Percentiles rank a stretch among this genome's conserved stretches.
phyloP scores from a whole-genome alignment of 345 rosid genomes.

The Punica granatum region DNA sequence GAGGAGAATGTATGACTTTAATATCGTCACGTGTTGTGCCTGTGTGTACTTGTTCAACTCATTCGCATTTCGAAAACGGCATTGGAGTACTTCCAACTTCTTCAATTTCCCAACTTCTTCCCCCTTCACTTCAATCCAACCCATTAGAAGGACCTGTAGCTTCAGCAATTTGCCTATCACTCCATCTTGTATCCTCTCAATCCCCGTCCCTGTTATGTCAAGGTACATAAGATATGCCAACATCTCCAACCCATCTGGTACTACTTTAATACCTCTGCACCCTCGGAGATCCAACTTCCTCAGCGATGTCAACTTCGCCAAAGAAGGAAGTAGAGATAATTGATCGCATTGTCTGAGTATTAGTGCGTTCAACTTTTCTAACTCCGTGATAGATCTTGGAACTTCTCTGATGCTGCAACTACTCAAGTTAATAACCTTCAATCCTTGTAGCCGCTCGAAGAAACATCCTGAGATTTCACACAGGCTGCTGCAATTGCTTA shows the following conservation, averaged over 20 bases:
- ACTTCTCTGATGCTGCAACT: not conserved
- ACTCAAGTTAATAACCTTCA: constrained; percentile 4
- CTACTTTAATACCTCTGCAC: not conserved
- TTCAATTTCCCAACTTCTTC: too few relatives aligned
- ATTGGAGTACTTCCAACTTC: too few relatives aligned
- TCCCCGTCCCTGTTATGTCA: not conserved
- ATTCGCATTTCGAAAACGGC: too few relatives aligned
- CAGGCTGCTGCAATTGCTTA: accelerated
- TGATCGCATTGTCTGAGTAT: not conserved
- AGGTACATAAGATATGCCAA: too few relatives aligned
- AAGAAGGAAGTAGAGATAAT: constrained; percentile 12
- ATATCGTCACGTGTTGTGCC: too few relatives aligned
- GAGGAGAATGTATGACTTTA: too few relatives aligned
- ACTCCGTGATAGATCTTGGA: constrained; percentile 16
- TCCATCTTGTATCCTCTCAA: not conserved
- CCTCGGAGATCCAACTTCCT: constrained; percentile 13
- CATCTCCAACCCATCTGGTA: constrained; percentile 13
- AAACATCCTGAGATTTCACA: not conserved
- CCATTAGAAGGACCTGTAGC: too few relatives aligned
- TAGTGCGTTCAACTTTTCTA: constrained; percentile 13
- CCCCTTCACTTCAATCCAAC: too few relatives aligned
- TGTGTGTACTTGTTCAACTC: too few relatives aligned
- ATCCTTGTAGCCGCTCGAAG: not conserved
- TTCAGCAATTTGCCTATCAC: too few relatives aligned
- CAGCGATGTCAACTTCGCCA: constrained; percentile 8